Base-by-base conservation (phyloP, 2,329 filamentous ascomycete genomes). In the Coniella vitis region DNA sequence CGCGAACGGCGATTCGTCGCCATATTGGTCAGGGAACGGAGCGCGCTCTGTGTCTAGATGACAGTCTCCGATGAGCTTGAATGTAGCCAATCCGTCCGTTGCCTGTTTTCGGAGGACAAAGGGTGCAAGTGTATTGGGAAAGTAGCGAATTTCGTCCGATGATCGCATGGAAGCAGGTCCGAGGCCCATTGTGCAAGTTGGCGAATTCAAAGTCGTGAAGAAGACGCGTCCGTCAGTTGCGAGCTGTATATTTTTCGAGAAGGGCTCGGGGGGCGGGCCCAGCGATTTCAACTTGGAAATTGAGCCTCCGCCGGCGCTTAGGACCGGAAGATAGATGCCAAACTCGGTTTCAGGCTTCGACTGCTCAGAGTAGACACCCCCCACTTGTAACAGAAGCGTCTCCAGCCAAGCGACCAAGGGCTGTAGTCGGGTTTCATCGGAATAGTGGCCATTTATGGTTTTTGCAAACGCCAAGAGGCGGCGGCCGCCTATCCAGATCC, bases 21-120 rank as follows among this genome's bases (percentile, higher is more conserved):
- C 16, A 5, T 14, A 2, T 13, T 20, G 3, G 9, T 1, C 17
- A 37, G 2, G 7, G 4, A 1, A 4, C 14, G 4, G 4, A 37
- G 9, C 5, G 7, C 5, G n/a, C 12, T 48, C 13, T 1, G 13
- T 22, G 4, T 43, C n/a, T 2, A 51, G 3, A 7, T 48, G 40
- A 13, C 49, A 48, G 19, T 51, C 45, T 2, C 49, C 49, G 10
- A 51, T 37, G 3, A 45, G 35, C 22, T 51, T 45, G 19, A 22
- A 39, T 1, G 3, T 9, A 8, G 13, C 10, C 13, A 9, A 1
- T 4, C 10, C 3, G n/a, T n/a, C n/a, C n/a, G n/a, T n/a, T n/a
- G n/a, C n/a, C n/a, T n/a, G n/a, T n/a, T 2, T 2, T 13, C 44
- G 32, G 13, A 51, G 49, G 3, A 51, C 49, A 10, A 48, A 48